Base-by-base conservation (phyloP, 441 rosid genomes). In the Gossypium armourianum region DNA sequence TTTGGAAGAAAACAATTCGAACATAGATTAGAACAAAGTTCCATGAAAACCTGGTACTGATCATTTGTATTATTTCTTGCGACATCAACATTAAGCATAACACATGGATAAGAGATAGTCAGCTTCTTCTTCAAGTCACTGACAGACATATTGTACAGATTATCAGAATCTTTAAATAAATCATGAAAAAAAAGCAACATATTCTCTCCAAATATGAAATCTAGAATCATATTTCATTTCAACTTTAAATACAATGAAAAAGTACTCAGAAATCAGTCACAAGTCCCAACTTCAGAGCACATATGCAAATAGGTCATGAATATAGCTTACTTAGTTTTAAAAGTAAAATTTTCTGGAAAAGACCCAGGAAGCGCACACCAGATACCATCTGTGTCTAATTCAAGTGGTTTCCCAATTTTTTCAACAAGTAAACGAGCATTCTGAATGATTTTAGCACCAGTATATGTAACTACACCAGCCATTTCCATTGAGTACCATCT, bases 401-500 rank as follows among this genome's bases (percentile, higher is more conserved):
- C 99, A 82, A 95, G 97, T 63, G 99, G 99, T 81, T 89, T 95
- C 81, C 99, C 99, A 78, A 95, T 95, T 84, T 87, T 88, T 70
- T 95, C 96, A 80, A 95, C 86, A 70, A 95, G 95, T 82, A 92
- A 80, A 68, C 90, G 92, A 74, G 99, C 99, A 80, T 87, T 90
- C 80, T 95, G 99, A 76, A 95, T 95, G 66, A 95, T 95, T 86
- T 95, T 95, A 77, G 97, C 99, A 75, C 99, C 99, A 66, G 97
- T 95, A 79, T 95, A 92, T 16, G 99, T 95, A 77, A 95, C 99
- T 64, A 92, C 99, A 73, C 99, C 97, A 76, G 99, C 99, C 99
- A 95, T 95, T 88, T 95, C 99, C 99, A 92, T 95, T 21, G 99
- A 95, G 82, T 92, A 95, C 99, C 99, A 92, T 83, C 99, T 90